Evolutionary conservation across 2,329 filamentous ascomycete genomes (phyloP), one percentile per base, ranked within the genome.

Genomic region (Huntiella decipiens): DNA sequence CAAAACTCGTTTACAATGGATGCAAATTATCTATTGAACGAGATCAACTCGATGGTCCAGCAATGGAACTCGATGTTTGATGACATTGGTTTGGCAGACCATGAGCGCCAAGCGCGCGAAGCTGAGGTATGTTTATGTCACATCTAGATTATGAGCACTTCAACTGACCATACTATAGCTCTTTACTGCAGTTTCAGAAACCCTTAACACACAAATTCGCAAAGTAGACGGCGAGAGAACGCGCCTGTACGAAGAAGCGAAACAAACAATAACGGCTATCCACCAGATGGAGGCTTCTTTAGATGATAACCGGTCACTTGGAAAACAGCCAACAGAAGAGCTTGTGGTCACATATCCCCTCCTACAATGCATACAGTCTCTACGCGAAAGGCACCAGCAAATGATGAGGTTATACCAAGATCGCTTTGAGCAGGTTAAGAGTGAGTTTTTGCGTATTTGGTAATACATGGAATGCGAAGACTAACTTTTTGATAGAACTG

Each of bases 21-120:
- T 64, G 85, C 87, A 49, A 84, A 82, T 61, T 92, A 92, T 63
- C 71, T 96, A 59, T 82, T 85, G 55, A 85, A 92, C 61, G 91
- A 96, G 74, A 84, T 98, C 65, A 91, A 85, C 54, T 85, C 75
- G 56, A 95, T 94, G 58, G 86, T 96, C 60, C 77, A 76, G 61
- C 86, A 95, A 64, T 73, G 98, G 51, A 88, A 96, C 63, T 82
- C 82, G 53, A 74, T 96, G 48, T 98, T 95, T 58, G 91, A 98
- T 61, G 88, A 98, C 60, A 98, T 98, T 57, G 91, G 91, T 49
- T 82, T 98, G n/a, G 76, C 88, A 22, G 77, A 68, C 57, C 86
- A 94, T 76, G 91, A 96, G 62, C 82, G 91, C 57, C 86, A 96
- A 59, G 71, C 75, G 43, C 74, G 91, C 56, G 88, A 96, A 60